Base-by-base conservation (phyloP, 2,329 filamentous ascomycete species). In the Incumbomyces delicatus region DNA sequence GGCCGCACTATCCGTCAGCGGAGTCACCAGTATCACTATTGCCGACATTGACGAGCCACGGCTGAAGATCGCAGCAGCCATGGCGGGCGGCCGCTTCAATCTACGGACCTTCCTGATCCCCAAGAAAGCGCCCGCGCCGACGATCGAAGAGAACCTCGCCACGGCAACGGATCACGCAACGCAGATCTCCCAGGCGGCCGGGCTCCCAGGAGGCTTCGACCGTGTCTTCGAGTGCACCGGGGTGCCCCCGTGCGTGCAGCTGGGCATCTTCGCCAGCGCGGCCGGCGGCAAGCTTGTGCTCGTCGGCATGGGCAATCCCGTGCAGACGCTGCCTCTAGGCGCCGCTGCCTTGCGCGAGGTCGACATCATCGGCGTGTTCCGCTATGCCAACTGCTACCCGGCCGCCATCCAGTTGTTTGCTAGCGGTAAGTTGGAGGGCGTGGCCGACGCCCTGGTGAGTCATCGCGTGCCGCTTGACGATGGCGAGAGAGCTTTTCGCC, bases 21-120 rank as follows among this genome's bases (percentile, higher is more conserved):
- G 73, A 29, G 76, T 77, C 33, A 63, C 66, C 2, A 70, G 66
- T 10, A 75, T 81, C 16, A 65, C 79, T 1, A 75, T 81, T 45
- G 77, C 77, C 11, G 78, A 82, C 53, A 80, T 81, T 37, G 76
- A 81, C 56, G 64, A 63, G 8, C 70, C 75, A 13, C 64, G 78
- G 16, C 61, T 81, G 8, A 65, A 72, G 35, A 80, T 81, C 49
- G 77, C 77, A 0, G 58, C 61, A n/a, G 56, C 54, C 4, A 59
- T 71, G 8, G 58, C 57, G 0, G 57, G 66, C 12, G 60, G 60
- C 1, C 51, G 38, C 35, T 56, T 66, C 5, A 63, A 65, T 48
- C 65, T 67, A 16, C 57, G 57, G 44, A 57, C 59, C 2, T 52
- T 56, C 30, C 58, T 67, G 1, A 63, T 70, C 29, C 62, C 64